Base-by-base conservation (phyloP, 2,329 filamentous ascomycete species). In the Arthrobotrys sphaeroides region DNA sequence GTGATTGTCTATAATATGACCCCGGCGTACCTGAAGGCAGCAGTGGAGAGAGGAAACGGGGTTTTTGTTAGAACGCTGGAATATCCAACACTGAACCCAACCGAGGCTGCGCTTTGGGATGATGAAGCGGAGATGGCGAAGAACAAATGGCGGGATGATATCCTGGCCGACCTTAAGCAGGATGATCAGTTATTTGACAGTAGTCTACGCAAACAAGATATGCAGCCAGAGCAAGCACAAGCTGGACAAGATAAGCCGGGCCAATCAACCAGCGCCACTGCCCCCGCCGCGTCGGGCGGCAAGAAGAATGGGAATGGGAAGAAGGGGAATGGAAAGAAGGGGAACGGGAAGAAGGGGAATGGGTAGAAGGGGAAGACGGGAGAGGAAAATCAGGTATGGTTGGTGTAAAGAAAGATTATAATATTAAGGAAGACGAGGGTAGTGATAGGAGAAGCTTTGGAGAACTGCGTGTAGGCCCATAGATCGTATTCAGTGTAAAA, bases 101-200 rank as follows among this genome's bases (percentile, higher is more conserved):
- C n/a, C 10, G 65, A 38, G 6, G 1, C 18, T 13, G 28, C 33
- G 24, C 24, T 10, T 22, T 70, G 66, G 55, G 45, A 70, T 38
- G 66, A 70, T 42, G 13, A 28, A 9, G 36, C 55, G 9, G 55
- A 62, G 24, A 70, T 70, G 1, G 66, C 43, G 24, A 70, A 45
- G 24, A 70, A 70, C 16, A 18, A 38, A 7, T 68, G 65, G 65
- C 60, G 65, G 18, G 65, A 68, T n/a, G 6, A 47, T 4, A 28
- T n/a, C 5, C 12, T 68, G 42, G 47, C 13, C 6, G 49, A 26
- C 18, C 1, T 59, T 26, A 9, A 18, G 9, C 16, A 36, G 49
- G 33, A 61, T 26, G 6, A 18, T 16, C 22, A 18, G 7, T 51
- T 51, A 6, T 51, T 18, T 31, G 55, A 62, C 45, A 45, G 33